A percentile compares a stretch with the other conserved stretches of the same genome.
Evolutionary conservation across 148 eudicot species (phyloP).

Genomic region (Selenicereus undatus): DNA sequence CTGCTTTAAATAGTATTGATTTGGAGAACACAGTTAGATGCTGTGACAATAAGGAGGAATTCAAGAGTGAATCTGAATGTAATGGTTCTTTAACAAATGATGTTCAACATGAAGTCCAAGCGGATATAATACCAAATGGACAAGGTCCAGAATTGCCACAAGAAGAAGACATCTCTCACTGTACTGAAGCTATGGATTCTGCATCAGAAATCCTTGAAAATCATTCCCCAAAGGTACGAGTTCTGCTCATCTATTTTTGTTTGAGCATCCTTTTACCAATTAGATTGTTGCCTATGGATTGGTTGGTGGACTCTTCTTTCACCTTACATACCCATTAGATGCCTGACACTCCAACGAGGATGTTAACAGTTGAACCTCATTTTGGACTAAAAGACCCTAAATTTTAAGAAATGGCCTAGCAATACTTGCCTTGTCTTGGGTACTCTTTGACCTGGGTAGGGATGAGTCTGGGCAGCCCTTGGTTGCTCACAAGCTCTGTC

Average conservation of each 20-base stretch:
- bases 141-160: slow-evolving; percentile 17
- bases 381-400: too few species aligned
- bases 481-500: too few species aligned
- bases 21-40: background rate
- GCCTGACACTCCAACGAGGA: too few species aligned
- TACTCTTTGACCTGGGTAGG: too few species aligned
- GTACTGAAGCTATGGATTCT: background rate
- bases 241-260: slow-evolving; percentile 2
- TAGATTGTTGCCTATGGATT: background rate
- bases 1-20: slow-evolving; percentile 11
- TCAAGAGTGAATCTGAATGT: slow-evolving; percentile 18
- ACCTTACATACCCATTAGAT: too few species aligned
- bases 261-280: background rate
- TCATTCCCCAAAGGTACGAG: slow-evolving; percentile 30
- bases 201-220: too few species aligned
- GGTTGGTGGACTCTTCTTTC: too few species aligned
- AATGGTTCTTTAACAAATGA: slow-evolving; percentile 9
- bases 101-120: slow-evolving; percentile 14
- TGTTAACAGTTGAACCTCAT: too few species aligned
- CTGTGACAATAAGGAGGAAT: slow-evolving; percentile 20
- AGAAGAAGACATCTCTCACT: background rate
- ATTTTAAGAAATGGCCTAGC: too few species aligned
- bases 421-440: too few species aligned
- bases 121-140: slow-evolving; percentile 15
- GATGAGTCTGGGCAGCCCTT: too few species aligned